Base-by-base conservation (phyloP, 768 basidiomycete genomes). In the Suillus americanus region DNA sequence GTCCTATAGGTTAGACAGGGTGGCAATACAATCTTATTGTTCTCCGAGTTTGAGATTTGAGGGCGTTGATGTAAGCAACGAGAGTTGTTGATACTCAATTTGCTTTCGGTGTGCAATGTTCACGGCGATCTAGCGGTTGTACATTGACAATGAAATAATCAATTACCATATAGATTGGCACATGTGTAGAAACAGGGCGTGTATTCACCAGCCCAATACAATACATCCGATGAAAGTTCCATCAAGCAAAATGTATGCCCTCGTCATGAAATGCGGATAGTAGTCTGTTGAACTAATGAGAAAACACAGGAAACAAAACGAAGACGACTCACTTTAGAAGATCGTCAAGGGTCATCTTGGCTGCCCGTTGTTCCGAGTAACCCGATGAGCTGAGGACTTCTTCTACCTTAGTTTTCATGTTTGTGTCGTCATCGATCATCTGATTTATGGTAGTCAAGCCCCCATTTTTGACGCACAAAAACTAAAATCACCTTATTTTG, bases 321-420 rank as follows among this genome's bases (percentile, higher is more conserved):
- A 40, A 55, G 40, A 37, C 12, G 28, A 79, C 89, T 62, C 71
- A 94, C 94, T 91, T 95, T 43, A 98, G 80, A 28, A 98, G 81
- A 73, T 97, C 96, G 68, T 97, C 91, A 13, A 97, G 83, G 64
- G 90, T 87, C 95, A 99, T 96, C 77, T 98, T 98, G 2, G 94
- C 87, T 1, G 93, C 94, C 53, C 96, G 86, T 60, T 83, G 86
- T 60, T 96, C 91, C 23, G 86, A 84, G 70, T 87, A 89, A 1
- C 86, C 90, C 5, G 87, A 87, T 60, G 91, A 87, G 7, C 80
- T 77, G 25, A 97, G 78, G 57, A 96, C 87, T 67, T 85, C 80
- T 65, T 95, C 91, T 5, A 96, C 83, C 60, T 86, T 84, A 28
- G 78, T 76, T 72, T 86, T 88, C 75, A 96, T 93, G 60, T 87